Evolutionary conservation across 148 eudicot genomes (phyloP).

Genomic region (Camellia sinensis): DNA sequence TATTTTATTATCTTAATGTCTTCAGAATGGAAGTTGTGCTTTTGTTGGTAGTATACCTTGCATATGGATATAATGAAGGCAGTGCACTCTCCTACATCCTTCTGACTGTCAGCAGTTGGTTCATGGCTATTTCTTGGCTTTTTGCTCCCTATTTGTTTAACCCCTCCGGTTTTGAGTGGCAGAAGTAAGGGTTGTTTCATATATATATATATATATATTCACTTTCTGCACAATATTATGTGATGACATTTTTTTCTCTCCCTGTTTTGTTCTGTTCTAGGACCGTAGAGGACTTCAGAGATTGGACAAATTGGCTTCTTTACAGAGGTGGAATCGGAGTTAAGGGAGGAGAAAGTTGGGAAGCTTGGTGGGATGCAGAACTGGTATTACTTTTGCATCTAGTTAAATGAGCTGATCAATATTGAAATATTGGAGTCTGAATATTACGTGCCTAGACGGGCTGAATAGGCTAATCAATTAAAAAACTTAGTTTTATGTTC

Average conservation of each 20-base stretch:
- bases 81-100: slow-evolving; percentile 78
- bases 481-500: too few species aligned
- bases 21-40: slow-evolving; percentile 89
- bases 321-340: slow-evolving; percentile 99
- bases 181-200: slow-evolving; percentile 62
- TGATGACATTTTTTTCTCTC: not conserved
- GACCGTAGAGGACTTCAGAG: slow-evolving; percentile 91
- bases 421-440: too few species aligned
- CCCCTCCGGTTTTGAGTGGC: slow-evolving; percentile 99
- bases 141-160: slow-evolving; percentile 96
- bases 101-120: slow-evolving; percentile 92
- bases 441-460: too few species aligned
- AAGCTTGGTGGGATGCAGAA: slow-evolving; percentile 99
- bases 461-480: too few species aligned
- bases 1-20: not conserved
- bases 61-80: slow-evolving; percentile 70
- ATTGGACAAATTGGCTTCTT: slow-evolving; percentile 99
- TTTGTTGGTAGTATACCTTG: slow-evolving; percentile 71
- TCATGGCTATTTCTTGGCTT: slow-evolving; percentile 93
- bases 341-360: slow-evolving; percentile 98
- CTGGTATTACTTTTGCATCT: slow-evolving; percentile 45
- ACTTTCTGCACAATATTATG: not conserved
- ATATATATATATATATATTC: not conserved
- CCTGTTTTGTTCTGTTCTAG: slow-evolving; percentile 31
- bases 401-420: not conserved